Percentiles rank a stretch among this genome's conserved stretches.
Conservation (phyloP, 106 monocot species). For the Dendrobium officinale region DNA sequence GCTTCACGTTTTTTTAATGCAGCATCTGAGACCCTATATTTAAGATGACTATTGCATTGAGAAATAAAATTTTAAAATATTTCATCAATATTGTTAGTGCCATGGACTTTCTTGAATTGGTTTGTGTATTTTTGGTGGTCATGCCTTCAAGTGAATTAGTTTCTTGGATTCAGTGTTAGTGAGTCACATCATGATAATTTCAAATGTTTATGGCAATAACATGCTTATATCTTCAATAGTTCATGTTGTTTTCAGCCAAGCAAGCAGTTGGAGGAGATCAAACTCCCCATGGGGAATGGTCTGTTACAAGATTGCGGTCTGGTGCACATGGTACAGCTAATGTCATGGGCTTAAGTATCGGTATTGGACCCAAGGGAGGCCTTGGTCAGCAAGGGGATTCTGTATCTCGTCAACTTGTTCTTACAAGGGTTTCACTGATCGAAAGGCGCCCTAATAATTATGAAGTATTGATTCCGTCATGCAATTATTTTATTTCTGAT, state of each 20-base stretch:
- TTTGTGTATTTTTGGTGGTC: neutral
- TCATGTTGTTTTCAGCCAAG: constrained; percentile 58
- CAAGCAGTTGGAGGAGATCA: constrained; percentile 96
- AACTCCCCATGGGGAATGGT: constrained; percentile 90
- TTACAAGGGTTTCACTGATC: constrained; percentile 83
- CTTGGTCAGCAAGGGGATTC: constrained; percentile 90
- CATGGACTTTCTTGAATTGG: neutral
- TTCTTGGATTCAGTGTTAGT: neutral
- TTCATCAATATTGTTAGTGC: neutral
- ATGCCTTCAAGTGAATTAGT: neutral
- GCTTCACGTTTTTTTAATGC: neutral
- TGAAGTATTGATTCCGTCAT: constrained; percentile 42
- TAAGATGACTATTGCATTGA: neutral
- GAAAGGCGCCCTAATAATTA: constrained; percentile 96
- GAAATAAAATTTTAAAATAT: neutral
- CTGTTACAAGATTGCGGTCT: constrained; percentile 78
- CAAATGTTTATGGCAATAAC: neutral
- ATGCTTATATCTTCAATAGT: constrained; percentile 37
- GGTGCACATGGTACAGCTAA: constrained; percentile 86
- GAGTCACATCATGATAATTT: neutral
- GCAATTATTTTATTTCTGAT: neutral
- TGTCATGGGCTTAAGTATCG: constrained; percentile 56
- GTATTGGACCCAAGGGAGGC: constrained; percentile 92
- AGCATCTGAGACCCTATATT: neutral
- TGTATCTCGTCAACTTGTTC: constrained; percentile 84